phyloP scores from a whole-genome alignment of 805 yeast genomes.

The Lachancea sp. region DNA sequence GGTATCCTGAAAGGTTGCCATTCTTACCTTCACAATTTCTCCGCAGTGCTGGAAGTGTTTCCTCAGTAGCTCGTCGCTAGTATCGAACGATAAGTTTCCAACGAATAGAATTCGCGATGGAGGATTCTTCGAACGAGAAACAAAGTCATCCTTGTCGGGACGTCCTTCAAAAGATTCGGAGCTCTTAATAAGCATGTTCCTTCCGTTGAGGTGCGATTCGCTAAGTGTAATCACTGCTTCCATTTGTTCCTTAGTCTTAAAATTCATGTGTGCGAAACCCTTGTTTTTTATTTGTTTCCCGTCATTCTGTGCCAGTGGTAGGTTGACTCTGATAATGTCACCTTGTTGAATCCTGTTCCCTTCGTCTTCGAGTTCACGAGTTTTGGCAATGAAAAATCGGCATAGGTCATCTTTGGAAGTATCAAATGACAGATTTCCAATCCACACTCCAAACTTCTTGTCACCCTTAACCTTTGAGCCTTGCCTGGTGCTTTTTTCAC shows the following conservation, averaged over 20 bases:
- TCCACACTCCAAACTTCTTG: conserved; percentile 78
- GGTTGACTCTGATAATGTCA: conserved; percentile 67
- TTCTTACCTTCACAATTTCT: conserved; percentile 72
- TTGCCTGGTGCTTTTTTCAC: conserved; percentile 8
- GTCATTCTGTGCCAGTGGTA: conserved; percentile 62
- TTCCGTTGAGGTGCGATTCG: conserved; percentile 71
- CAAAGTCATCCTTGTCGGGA: conserved; percentile 52
- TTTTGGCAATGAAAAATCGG: conserved; percentile 56
- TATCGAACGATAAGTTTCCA: conserved; percentile 89
- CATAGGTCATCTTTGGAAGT: conserved; percentile 69
- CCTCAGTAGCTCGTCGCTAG: conserved; percentile 70
- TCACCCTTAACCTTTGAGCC: conserved; percentile 27
- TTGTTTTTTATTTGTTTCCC: conserved; percentile 50
- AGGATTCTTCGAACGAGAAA: conserved; percentile 60
- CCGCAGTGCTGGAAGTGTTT: conserved; percentile 91
- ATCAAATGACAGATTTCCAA: conserved; percentile 85
- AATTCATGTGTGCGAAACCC: conserved; percentile 91
- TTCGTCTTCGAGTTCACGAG: conserved; percentile 34
- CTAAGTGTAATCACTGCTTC: conserved; percentile 56
- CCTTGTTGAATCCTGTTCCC: conserved; percentile 41
- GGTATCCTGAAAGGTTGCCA: conserved; percentile 96
- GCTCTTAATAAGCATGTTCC: conserved; percentile 79
- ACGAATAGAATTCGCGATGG: conserved; percentile 86
- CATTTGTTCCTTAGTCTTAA: conserved; percentile 54
- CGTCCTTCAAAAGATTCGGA: conserved; percentile 81